Evolutionary conservation across 1,284 basidiomycete genomes (phyloP).

Genomic region (Cryptococcus maquisensis): DNA sequence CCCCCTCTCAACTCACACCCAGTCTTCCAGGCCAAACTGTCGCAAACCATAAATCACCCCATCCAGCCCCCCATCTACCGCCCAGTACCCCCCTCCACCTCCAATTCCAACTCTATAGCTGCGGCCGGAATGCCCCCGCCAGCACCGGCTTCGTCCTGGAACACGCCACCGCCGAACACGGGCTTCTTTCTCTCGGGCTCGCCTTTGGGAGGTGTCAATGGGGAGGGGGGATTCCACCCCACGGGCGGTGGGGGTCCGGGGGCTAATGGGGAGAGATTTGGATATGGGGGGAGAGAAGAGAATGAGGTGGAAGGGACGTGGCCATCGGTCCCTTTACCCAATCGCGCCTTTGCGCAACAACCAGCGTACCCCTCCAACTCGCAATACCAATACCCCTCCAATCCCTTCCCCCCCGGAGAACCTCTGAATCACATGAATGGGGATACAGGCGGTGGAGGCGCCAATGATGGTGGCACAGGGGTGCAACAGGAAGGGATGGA

Average conservation of each 20-base stretch:
- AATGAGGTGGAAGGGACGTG: no score
- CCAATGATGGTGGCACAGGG: background rate
- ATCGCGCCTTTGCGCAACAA: no score
- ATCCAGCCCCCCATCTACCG: conserved; percentile 24
- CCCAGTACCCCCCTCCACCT: conserved; percentile 26
- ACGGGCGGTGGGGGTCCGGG: background rate
- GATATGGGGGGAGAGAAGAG: background rate
- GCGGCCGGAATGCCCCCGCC: conserved; percentile 32
- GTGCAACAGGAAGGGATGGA: background rate
- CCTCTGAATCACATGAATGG: background rate
- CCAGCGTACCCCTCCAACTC: no score
- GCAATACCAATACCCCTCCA: no score
- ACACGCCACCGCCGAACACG: conserved; percentile 25
- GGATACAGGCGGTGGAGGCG: background rate
- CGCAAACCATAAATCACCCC: conserved; percentile 25
- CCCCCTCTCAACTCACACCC: background rate
- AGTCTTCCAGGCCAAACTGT: conserved; percentile 28
- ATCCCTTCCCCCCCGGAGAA: no score
- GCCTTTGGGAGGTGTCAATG: conserved; percentile 2
- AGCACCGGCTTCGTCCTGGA: conserved; percentile 44
- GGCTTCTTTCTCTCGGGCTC: conserved; percentile 10
- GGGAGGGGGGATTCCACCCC: background rate
- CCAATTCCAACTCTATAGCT: conserved; percentile 8
- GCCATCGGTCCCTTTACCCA: conserved; percentile 2
- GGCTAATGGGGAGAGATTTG: background rate